Percentiles rank a stretch among this genome's conserved stretches.
Conservation (phyloP, 2,329 filamentous ascomycete genomes). For the Xylaria polymorpha region DNA sequence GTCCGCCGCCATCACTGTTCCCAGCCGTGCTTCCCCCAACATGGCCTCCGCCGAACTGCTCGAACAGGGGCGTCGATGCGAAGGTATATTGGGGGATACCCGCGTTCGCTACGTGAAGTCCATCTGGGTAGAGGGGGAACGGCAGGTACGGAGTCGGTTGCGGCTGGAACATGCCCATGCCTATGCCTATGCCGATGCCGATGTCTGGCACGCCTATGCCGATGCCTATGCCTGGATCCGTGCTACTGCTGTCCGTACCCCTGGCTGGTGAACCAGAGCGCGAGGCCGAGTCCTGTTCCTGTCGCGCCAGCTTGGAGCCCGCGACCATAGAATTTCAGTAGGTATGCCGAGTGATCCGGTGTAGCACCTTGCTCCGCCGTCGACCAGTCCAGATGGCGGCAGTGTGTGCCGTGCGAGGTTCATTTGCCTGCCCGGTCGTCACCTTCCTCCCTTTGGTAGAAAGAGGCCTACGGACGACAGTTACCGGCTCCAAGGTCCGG, state of each 20-base stretch:
- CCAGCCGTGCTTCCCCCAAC: slow-evolving; percentile 36
- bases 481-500: slow-evolving; percentile 27
- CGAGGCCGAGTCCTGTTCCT: slow-evolving; percentile 31
- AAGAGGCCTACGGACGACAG: slow-evolving; percentile 28
- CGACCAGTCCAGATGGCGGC: slow-evolving; percentile 25
- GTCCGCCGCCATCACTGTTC: slow-evolving; percentile 18
- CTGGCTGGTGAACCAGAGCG: slow-evolving; percentile 33
- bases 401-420: slow-evolving; percentile 32
- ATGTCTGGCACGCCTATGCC: slow-evolving; percentile 6
- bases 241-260: slow-evolving; percentile 20
- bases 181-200: slow-evolving; percentile 43
- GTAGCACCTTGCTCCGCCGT: slow-evolving; percentile 22
- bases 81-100: slow-evolving; percentile 48
- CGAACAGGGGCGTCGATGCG: slow-evolving; percentile 46
- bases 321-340: slow-evolving; percentile 22
- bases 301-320: slow-evolving; percentile 39
- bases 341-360: slow-evolving; percentile 26
- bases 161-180: slow-evolving; percentile 63
- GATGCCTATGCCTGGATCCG: slow-evolving; percentile 48
- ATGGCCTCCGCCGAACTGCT: slow-evolving; percentile 45
- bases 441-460: slow-evolving; percentile 20
- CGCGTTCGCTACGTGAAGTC: slow-evolving; percentile 51
- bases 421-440: slow-evolving; percentile 32
- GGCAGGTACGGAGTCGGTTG: slow-evolving; percentile 62
- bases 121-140: slow-evolving; percentile 54